Base-by-base conservation (phyloP, 1,284 basidiomycete species). In the Leccinum brunneo-olivaceum region DNA sequence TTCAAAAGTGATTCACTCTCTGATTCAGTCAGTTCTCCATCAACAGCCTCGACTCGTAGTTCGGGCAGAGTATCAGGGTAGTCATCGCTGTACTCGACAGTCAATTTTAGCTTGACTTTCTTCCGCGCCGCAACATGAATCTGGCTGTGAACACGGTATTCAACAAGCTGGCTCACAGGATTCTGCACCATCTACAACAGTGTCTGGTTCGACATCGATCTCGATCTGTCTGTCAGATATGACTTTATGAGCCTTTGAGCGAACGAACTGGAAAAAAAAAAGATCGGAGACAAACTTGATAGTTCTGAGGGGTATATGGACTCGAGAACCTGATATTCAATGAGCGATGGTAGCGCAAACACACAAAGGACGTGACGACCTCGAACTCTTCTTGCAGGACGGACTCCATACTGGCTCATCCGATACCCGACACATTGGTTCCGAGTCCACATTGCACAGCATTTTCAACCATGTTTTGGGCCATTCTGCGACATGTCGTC, bases 261-360 rank as follows among this genome's bases (percentile, higher is more conserved):
- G 62, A 57, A 58, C 51, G 56, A 60, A 51, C 46, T 38, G 42
- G 49, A 52, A 34, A 53, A 51, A 53, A 51, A 55, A 49, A 47
- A 38, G 54, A 50, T 53, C 49, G 45, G 49, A 41, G 49, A 86
- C 90, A 60, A 70, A 95, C 93, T 87, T 61, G 87, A 81, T 49
- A 97, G 73, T 66, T 98, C 94, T 56, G 90, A 84, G 8, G 93
- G 86, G 66, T 95, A 98, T 64, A 98, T 98, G 18, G 90, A 86
- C 70, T 95, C 92, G 53, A 98, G 79, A 20, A 96, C 92, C 87
- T 95, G 60, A 41, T 39, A 38, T 27, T 44, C 33, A 27, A 25
- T 54, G 41, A 54, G 53, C 30, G 43, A 42, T 28, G 25, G 28
- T 20, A 32, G n/a, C 20, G 12, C 23, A 30, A 21, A 43, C 38